phyloP scores from a whole-genome alignment of 176 grass and related monocot genomes.

The Bromus sterilis region DNA sequence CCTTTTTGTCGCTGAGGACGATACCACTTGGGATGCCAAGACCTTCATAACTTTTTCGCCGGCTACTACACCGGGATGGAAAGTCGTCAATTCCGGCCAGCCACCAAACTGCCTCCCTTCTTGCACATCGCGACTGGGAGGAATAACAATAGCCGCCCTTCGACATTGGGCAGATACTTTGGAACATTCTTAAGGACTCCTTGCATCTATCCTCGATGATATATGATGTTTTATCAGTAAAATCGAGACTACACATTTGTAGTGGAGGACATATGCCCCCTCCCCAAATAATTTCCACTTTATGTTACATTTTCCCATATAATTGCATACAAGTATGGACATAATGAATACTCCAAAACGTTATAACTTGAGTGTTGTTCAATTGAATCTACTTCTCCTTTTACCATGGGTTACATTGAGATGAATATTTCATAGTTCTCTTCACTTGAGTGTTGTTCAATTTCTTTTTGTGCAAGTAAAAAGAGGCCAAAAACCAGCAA shows the following conservation, averaged over 20 bases:
- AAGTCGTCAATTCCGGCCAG: no score
- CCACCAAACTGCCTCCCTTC: no score
- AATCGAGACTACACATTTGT: neutral
- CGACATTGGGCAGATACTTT: no score
- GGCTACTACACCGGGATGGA: no score
- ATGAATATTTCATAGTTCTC: neutral
- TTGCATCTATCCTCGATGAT: neutral
- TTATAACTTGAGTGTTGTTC: neutral
- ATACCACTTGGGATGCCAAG: no score
- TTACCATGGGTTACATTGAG: neutral
- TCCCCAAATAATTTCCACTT: neutral
- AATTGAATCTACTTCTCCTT: neutral
- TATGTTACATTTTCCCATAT: neutral
- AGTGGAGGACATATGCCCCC: neutral
- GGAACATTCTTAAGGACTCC: neutral
- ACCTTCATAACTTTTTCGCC: no score
- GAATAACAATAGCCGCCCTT: no score
- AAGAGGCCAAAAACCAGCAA: neutral
- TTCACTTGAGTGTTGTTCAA: neutral
- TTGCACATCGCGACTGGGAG: no score
- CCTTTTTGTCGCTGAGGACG: no score
- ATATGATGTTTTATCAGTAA: neutral
- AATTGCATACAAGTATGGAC: neutral
- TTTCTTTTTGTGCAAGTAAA: neutral
- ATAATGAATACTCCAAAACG: neutral